These are phyloP conservation scores for Mucor piriformis DNA, from an alignment of 371 early-diverging fungal species.

Conservation along the genomic window DNA sequence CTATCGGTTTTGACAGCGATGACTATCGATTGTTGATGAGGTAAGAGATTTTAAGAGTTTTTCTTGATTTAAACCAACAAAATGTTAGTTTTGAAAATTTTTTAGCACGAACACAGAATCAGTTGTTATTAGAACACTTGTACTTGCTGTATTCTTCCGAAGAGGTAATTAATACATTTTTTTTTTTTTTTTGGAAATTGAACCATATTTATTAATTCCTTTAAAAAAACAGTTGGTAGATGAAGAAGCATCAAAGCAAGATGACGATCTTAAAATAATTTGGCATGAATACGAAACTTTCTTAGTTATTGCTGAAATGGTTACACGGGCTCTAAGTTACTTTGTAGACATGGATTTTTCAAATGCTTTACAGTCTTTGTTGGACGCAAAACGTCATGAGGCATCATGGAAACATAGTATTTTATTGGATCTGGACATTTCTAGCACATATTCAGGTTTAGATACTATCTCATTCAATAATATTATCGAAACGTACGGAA, in stretches of 20 bases:
- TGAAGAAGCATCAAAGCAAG: conserved; percentile 16
- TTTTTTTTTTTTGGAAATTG: neutral
- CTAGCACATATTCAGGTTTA: conserved; percentile 19
- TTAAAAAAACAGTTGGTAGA: conserved; percentile 1
- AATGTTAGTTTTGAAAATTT: conserved; percentile 25
- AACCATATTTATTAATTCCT: neutral
- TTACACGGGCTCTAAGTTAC: conserved; percentile 19
- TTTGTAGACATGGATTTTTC: conserved; percentile 24
- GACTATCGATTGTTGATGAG: conserved; percentile 33
- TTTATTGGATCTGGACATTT: conserved; percentile 26
- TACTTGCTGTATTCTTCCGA: conserved; percentile 30
- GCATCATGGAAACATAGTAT: conserved; percentile 39
- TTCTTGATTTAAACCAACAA: neutral
- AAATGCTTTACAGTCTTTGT: conserved; percentile 23
- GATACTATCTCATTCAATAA: conserved; percentile 26
- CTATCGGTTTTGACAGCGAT: conserved; percentile 14
- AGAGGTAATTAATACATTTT: neutral
- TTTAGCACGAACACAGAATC: conserved; percentile 28
- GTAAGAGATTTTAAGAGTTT: conserved; percentile 15
- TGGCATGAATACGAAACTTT: conserved; percentile 35
- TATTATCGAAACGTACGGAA: conserved; percentile 28
- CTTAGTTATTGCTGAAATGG: conserved; percentile 12
- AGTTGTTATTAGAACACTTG: conserved; percentile 23
- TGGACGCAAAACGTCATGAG: conserved; percentile 33
- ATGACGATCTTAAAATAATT: conserved; percentile 14